A percentile compares a stretch with the other conserved stretches of the same genome.
Conservation (phyloP, 2,329 filamentous ascomycete species). For the Aspergillus chevalieri region DNA sequence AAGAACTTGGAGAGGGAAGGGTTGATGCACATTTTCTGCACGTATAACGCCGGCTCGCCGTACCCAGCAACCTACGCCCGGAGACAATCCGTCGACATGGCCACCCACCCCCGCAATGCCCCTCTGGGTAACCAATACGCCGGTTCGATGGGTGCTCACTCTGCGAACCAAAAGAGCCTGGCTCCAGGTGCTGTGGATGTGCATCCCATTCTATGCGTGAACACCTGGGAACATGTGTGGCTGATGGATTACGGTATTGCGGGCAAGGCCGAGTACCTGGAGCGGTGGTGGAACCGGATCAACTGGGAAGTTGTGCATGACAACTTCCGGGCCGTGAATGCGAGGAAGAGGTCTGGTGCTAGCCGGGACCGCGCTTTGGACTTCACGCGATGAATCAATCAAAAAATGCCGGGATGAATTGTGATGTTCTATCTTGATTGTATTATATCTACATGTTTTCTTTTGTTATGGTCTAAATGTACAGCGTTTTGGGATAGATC, state of each 20-base stretch:
- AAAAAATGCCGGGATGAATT: neutral
- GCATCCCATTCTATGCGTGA: conserved; percentile 78
- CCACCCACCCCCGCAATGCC: conserved; percentile 33
- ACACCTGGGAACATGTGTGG: conserved; percentile 95
- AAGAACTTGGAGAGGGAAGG: conserved; percentile 45
- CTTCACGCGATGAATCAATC: conserved; percentile 16
- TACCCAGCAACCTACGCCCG: conserved; percentile 81
- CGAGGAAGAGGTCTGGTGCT: conserved; percentile 14
- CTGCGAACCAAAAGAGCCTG: conserved; percentile 29
- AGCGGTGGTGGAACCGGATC: conserved; percentile 80
- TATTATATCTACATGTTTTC: conserved; percentile 21
- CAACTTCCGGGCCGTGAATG: conserved; percentile 32
- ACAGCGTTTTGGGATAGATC: conserved; percentile 12
- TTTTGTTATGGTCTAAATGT: conserved; percentile 14
- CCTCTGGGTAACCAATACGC: conserved; percentile 31
- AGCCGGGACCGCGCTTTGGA: conserved; percentile 19
- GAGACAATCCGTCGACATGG: conserved; percentile 49
- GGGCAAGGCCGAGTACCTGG: conserved; percentile 70
- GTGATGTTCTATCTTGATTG: conserved; percentile 15
- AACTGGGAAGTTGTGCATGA: conserved; percentile 72
- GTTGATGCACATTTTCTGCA: conserved; percentile 65
- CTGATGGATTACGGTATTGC: conserved; percentile 70
- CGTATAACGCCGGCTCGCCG: conserved; percentile 86
- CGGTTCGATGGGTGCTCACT: conserved; percentile 29
- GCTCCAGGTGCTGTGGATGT: conserved; percentile 47